Conservation (phyloP, 352 stramenopile genomes). For the Phytopythium helicoides region DNA sequence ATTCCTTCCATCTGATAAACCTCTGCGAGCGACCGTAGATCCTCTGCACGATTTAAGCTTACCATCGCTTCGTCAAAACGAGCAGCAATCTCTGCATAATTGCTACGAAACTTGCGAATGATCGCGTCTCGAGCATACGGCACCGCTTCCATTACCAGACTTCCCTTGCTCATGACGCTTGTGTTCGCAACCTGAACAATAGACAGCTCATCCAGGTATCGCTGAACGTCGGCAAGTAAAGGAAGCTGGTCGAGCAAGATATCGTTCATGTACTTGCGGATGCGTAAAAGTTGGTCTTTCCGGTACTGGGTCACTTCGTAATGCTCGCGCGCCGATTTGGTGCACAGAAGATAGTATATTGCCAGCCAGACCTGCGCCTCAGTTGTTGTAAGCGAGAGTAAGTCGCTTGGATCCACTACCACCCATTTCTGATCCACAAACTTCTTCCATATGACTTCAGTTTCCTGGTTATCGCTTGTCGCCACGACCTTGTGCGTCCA, state of each 20-base stretch:
- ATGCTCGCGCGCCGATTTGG: slow-evolving; percentile 88
- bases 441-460: slow-evolving; percentile 86
- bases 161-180: slow-evolving; percentile 29
- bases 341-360: slow-evolving; percentile 93
- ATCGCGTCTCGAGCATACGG: slow-evolving; percentile 64
- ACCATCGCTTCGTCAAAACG: slow-evolving; percentile 46
- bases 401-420: slow-evolving; percentile 76
- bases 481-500: slow-evolving; percentile 86
- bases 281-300: slow-evolving; percentile 90
- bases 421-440: slow-evolving; percentile 92
- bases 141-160: slow-evolving; percentile 78
- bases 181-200: slow-evolving; percentile 81
- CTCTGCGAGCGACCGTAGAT: slow-evolving; percentile 65
- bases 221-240: slow-evolving; percentile 91
- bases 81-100: slow-evolving; percentile 35
- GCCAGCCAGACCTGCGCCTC: slow-evolving; percentile 95
- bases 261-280: slow-evolving; percentile 95
- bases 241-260: slow-evolving; percentile 94
- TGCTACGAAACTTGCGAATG: slow-evolving; percentile 33
- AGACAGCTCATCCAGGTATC: slow-evolving; percentile 95
- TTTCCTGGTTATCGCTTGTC: slow-evolving; percentile 15
- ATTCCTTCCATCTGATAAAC: slow-evolving; percentile 81
- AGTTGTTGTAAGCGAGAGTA: slow-evolving; percentile 91
- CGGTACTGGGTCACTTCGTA: slow-evolving; percentile 95
- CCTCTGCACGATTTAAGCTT: slow-evolving; percentile 45